A percentile compares a stretch with the other conserved stretches of the same genome.
These are phyloP conservation scores for Colletotrichum agaves DNA, from an alignment of 2,329 filamentous ascomycete genomes.

Conservation along the genomic window DNA sequence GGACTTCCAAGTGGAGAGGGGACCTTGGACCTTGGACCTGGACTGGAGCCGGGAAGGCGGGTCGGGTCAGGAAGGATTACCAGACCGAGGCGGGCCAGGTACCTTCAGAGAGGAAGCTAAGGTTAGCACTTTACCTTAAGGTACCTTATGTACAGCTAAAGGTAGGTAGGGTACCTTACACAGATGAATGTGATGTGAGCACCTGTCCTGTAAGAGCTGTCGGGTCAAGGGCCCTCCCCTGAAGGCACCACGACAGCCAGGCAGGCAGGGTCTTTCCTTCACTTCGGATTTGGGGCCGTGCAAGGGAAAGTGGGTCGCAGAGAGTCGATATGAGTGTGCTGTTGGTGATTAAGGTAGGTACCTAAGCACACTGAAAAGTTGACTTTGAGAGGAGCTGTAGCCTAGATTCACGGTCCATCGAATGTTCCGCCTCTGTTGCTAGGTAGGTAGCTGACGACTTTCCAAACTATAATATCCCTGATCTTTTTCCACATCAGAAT, in stretches of 20 bases:
- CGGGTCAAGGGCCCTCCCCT: conserved; percentile 13
- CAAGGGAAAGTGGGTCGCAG: conserved; percentile 22
- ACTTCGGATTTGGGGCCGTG: conserved; percentile 18
- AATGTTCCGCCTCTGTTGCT: background rate
- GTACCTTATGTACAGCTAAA: no score
- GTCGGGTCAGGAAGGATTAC: conserved; percentile 14
- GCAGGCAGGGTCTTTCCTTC: conserved; percentile 18
- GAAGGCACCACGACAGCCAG: background rate
- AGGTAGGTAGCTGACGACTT: background rate
- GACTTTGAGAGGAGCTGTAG: conserved; percentile 12
- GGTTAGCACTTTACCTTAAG: no score
- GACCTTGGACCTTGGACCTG: conserved; percentile 2
- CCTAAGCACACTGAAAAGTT: background rate
- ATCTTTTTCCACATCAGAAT: background rate
- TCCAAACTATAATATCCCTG: background rate
- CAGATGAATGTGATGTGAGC: background rate
- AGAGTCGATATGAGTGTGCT: conserved; percentile 10
- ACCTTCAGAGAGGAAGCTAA: no score
- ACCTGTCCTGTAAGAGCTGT: conserved; percentile 11
- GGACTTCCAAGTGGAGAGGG: conserved; percentile 29
- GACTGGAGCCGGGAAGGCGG: background rate
- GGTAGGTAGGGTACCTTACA: no score
- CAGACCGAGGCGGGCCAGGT: background rate
- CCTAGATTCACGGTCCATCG: conserved; percentile 20
- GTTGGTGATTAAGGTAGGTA: background rate